A percentile compares a stretch with the other conserved stretches of the same genome.
phyloP scores from a whole-genome alignment of 306 rosid species.

The Bauhinia variegata region DNA sequence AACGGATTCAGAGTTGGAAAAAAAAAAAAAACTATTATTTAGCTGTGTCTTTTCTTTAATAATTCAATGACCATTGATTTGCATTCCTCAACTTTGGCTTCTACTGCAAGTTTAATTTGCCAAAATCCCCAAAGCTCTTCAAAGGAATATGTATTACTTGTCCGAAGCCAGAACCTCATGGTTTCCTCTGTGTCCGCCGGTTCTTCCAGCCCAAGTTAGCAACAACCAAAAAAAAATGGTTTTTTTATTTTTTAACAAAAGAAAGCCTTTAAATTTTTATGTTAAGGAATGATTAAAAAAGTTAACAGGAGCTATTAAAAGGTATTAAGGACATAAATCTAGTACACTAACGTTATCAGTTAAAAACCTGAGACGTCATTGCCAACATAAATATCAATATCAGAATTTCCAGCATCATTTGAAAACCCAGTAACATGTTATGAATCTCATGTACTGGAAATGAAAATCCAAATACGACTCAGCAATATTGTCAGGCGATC shows the following conservation, averaged over 20 bases:
- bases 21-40: neutral
- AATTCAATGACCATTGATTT: slow-evolving; percentile 25
- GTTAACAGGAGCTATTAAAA: neutral
- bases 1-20: slow-evolving; percentile 44
- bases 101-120: slow-evolving; percentile 47
- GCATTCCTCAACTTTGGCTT: slow-evolving; percentile 43
- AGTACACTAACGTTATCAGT: neutral
- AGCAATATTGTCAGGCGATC: slow-evolving; percentile 47
- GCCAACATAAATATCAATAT: slow-evolving; percentile 4
- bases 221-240: neutral
- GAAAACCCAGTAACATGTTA: slow-evolving; percentile 18
- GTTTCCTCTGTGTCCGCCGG: slow-evolving; percentile 54
- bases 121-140: slow-evolving; percentile 4
- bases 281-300: neutral
- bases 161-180: slow-evolving; percentile 28
- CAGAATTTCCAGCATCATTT: slow-evolving; percentile 9
- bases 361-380: neutral
- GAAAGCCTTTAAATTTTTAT: neutral
- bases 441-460: slow-evolving; percentile 34
- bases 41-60: neutral
- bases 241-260: neutral
- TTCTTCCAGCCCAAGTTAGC: slow-evolving; percentile 32
- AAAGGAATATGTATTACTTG: slow-evolving; percentile 11
- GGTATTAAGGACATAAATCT: neutral
- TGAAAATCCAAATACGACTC: slow-evolving; percentile 45